Conservation (phyloP, 352 stramenopile species). For the Globisporangium nunn region DNA sequence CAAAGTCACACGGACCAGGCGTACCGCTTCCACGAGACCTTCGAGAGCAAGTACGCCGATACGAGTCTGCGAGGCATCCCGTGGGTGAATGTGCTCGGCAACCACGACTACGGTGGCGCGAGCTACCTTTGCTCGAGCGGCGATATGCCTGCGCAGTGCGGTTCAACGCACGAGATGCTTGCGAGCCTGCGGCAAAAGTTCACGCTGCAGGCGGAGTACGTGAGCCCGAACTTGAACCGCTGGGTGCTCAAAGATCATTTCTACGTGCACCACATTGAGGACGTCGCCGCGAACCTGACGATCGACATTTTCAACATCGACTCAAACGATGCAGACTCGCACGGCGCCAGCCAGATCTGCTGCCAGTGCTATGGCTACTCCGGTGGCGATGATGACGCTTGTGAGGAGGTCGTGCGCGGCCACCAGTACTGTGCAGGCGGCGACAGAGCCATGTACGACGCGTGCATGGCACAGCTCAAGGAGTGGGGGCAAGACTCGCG, state of each 20-base stretch:
- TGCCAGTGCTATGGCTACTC: slow-evolving; percentile 82
- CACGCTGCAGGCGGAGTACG: slow-evolving; percentile 64
- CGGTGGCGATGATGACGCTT: slow-evolving; percentile 36
- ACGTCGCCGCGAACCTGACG: slow-evolving; percentile 45
- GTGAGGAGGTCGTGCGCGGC: slow-evolving; percentile 41
- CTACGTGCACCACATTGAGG: slow-evolving; percentile 63
- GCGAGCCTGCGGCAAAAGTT: slow-evolving; percentile 60
- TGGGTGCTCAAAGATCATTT: slow-evolving; percentile 83
- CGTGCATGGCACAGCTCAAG: slow-evolving; percentile 57
- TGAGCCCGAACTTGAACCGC: slow-evolving; percentile 69
- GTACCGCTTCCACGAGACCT: slow-evolving; percentile 64
- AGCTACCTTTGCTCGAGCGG: slow-evolving; percentile 63
- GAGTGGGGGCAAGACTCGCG: slow-evolving; percentile 69
- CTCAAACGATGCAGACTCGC: slow-evolving; percentile 63
- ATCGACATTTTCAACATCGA: slow-evolving; percentile 87
- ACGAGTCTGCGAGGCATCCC: slow-evolving; percentile 46
- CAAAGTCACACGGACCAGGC: slow-evolving; percentile 40
- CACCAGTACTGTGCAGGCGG: slow-evolving; percentile 49
- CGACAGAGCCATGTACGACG: slow-evolving; percentile 43
- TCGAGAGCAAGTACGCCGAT: slow-evolving; percentile 67
- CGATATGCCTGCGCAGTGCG: slow-evolving; percentile 29
- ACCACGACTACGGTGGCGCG: slow-evolving; percentile 80
- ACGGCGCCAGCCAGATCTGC: slow-evolving; percentile 65
- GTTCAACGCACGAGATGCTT: slow-evolving; percentile 33
- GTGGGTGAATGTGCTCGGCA: slow-evolving; percentile 83